These are phyloP conservation scores for Annona squamosa DNA, from an alignment of 164 flowering plant species.

Conservation along the genomic window DNA sequence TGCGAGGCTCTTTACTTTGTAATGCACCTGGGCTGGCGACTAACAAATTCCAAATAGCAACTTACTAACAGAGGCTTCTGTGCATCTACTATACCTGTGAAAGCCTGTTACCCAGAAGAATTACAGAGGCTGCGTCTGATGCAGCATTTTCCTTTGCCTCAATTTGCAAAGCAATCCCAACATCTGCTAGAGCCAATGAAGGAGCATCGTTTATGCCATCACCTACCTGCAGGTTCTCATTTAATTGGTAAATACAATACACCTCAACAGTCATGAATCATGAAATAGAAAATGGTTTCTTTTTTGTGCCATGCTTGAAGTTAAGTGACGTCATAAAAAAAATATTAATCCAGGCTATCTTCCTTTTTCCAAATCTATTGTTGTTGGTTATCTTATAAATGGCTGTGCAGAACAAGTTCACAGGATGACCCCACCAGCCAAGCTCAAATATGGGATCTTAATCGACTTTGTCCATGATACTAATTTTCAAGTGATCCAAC, in stretches of 20 bases:
- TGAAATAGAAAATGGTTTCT: neutral
- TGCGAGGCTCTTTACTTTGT: neutral
- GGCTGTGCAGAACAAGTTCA: too few species aligned
- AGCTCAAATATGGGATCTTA: too few species aligned
- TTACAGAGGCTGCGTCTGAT: slow-evolving; percentile 87
- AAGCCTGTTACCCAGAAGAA: slow-evolving; percentile 79
- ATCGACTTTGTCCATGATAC: too few species aligned
- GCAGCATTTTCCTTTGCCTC: slow-evolving; percentile 92
- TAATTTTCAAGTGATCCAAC: too few species aligned
- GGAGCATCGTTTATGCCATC: slow-evolving; percentile 99
- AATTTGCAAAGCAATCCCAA: slow-evolving; percentile 80
- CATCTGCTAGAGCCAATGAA: slow-evolving; percentile 92
- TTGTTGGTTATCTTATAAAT: too few species aligned
- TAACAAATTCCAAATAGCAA: neutral
- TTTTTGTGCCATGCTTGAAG: neutral
- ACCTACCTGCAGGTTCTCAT: slow-evolving; percentile 52
- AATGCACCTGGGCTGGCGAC: neutral
- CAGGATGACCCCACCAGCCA: too few species aligned
- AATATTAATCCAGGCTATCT: neutral
- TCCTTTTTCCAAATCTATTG: neutral
- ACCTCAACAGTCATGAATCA: neutral
- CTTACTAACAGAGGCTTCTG: neutral
- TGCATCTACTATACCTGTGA: slow-evolving; percentile 52
- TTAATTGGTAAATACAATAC: neutral
- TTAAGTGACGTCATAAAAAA: neutral